These are phyloP conservation scores for Trichocomaceae sp. DNA, from an alignment of 2,329 filamentous ascomycete species.

Conservation along the genomic window DNA sequence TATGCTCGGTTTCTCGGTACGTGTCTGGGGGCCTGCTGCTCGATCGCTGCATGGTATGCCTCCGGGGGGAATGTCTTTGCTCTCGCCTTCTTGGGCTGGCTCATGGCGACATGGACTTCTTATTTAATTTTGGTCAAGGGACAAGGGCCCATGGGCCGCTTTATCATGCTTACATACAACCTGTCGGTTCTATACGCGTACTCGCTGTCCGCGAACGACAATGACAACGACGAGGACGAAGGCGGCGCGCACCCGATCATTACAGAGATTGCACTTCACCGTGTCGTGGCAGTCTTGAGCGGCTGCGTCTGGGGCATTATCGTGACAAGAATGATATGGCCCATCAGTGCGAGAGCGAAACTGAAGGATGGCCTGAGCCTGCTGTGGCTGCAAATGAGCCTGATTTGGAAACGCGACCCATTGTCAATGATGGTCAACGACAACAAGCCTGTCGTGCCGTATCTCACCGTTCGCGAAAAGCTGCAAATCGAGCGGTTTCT, in stretches of 20 bases:
- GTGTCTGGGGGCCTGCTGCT: slow-evolving; percentile 67
- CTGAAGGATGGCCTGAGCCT: slow-evolving; percentile 83
- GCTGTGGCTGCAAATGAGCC: slow-evolving; percentile 88
- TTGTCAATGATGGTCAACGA: slow-evolving; percentile 64
- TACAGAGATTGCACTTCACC: slow-evolving; percentile 77
- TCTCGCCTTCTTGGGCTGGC: slow-evolving; percentile 74
- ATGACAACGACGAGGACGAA: slow-evolving; percentile 77
- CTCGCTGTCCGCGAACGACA: slow-evolving; percentile 71
- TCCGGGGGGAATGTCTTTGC: slow-evolving; percentile 66
- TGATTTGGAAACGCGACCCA: slow-evolving; percentile 94
- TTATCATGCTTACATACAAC: slow-evolving; percentile 93
- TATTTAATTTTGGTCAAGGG: slow-evolving; percentile 80
- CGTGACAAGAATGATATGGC: slow-evolving; percentile 84
- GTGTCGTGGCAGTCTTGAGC: slow-evolving; percentile 75
- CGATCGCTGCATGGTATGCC: slow-evolving; percentile 70
- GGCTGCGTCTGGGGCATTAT: slow-evolving; percentile 91
- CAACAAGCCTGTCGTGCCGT: slow-evolving; percentile 51
- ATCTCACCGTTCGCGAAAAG: slow-evolving; percentile 85
- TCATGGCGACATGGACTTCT: slow-evolving; percentile 76
- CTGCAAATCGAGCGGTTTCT: slow-evolving; percentile 75
- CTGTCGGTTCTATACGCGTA: slow-evolving; percentile 92
- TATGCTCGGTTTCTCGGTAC: slow-evolving; percentile 82
- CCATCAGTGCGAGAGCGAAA: slow-evolving; percentile 80
- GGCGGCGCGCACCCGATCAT: slow-evolving; percentile 79
- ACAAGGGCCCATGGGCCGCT: slow-evolving; percentile 84